Evolutionary conservation across 768 basidiomycete genomes (phyloP).

Genomic region (Auricularia sp.): DNA sequence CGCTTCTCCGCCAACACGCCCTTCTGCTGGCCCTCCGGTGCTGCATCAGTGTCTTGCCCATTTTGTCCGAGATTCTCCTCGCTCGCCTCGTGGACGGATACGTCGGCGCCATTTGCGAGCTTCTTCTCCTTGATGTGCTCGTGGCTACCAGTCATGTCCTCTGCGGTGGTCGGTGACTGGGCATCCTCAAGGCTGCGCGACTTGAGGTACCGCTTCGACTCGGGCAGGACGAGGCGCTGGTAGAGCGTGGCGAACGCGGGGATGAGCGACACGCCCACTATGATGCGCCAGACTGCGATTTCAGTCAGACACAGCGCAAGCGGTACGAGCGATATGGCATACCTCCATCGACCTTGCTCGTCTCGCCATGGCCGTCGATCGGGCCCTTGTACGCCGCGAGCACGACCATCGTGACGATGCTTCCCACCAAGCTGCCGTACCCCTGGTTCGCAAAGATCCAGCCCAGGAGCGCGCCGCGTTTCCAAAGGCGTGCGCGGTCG

Average conservation of each 20-base stretch:
- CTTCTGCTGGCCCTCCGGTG: not conserved
- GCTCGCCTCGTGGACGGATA: not conserved
- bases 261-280: conserved; percentile 56
- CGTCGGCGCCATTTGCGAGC: conserved; percentile 11
- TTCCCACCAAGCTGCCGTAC: conserved; percentile 62
- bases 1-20: not conserved
- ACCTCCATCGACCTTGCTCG: conserved; percentile 63
- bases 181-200: conserved; percentile 14
- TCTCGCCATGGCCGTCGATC: conserved; percentile 50
- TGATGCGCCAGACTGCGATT: conserved; percentile 57
- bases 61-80: not conserved
- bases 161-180: not conserved
- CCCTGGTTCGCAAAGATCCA: conserved; percentile 74
- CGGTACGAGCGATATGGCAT: not conserved
- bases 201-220: conserved; percentile 46
- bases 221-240: conserved; percentile 63
- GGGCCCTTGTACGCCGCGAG: conserved; percentile 51
- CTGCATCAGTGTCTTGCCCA: not conserved
- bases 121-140: conserved; percentile 29
- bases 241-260: conserved; percentile 72
- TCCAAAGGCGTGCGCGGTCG: conserved; percentile 53
- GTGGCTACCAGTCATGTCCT: conserved; percentile 10
- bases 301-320: not conserved
- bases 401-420: conserved; percentile 52
- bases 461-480: conserved; percentile 61